Evolutionary conservation across 768 basidiomycete genomes (phyloP).

Genomic region (Rubroboletus pulcherrimus): DNA sequence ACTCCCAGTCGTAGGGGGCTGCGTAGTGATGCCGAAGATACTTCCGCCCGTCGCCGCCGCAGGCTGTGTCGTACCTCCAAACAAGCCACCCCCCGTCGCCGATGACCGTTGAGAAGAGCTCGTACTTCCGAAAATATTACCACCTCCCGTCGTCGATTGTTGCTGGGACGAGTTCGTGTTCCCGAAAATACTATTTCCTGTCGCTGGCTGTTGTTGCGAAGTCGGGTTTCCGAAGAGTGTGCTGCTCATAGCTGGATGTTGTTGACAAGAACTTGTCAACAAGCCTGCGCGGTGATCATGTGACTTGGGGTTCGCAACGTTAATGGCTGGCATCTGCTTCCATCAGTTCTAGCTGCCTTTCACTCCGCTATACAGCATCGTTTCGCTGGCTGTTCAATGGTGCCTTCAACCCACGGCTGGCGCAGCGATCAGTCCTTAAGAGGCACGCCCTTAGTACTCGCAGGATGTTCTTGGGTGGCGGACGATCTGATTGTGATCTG

Average conservation of each 20-base stretch:
- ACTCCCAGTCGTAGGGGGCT: constrained; percentile 11
- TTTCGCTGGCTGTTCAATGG: not conserved
- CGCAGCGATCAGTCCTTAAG: not conserved
- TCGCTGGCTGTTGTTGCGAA: constrained; percentile 21
- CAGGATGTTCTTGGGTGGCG: not conserved
- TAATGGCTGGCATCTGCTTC: not conserved
- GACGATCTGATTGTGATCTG: not conserved
- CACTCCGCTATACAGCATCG: not conserved
- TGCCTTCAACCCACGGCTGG: not conserved
- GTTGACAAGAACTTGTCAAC: not conserved
- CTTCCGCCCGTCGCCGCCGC: not conserved
- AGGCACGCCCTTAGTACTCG: no score
- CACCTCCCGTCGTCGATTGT: constrained; percentile 15
- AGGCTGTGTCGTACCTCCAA: constrained; percentile 17
- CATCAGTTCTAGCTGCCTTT: not conserved
- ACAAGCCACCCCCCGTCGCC: constrained; percentile 12
- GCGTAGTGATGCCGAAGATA: constrained; percentile 13
- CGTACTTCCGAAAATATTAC: constrained; percentile 18
- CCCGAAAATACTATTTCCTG: constrained; percentile 28
- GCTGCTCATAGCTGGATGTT: constrained; percentile 10
- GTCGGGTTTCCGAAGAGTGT: constrained; percentile 24
- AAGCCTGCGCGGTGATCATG: constrained; percentile 1
- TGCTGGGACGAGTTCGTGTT: constrained; percentile 23
- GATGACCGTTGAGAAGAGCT: constrained; percentile 12
- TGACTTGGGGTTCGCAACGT: constrained; percentile 4